Evolutionary conservation across 2,329 filamentous ascomycete species (phyloP).

Genomic region (Cladophialophora chaetospira): DNA sequence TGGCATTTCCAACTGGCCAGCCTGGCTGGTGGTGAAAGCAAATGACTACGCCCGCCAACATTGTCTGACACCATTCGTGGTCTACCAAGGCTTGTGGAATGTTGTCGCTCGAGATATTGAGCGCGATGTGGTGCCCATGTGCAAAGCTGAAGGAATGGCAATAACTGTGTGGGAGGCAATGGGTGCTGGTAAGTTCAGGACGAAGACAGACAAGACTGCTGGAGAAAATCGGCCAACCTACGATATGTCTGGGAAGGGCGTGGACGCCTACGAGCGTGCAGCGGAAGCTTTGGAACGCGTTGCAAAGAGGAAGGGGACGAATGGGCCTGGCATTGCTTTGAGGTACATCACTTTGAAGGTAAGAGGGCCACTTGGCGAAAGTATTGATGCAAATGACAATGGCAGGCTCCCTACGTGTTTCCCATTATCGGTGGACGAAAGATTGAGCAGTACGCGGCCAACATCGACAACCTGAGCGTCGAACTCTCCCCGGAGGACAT

Average conservation of each 20-base stretch:
- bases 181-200: conserved; percentile 55
- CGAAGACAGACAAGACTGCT: conserved; percentile 38
- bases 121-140: conserved; percentile 70
- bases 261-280: conserved; percentile 12
- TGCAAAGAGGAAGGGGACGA: conserved; percentile 14
- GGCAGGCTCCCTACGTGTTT: conserved; percentile 56
- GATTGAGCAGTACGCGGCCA: conserved; percentile 55
- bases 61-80: conserved; percentile 67
- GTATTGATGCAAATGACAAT: background rate
- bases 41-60: conserved; percentile 65
- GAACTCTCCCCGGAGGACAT: conserved; percentile 56
- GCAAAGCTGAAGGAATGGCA: conserved; percentile 62
- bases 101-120: conserved; percentile 66
- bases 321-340: conserved; percentile 40
- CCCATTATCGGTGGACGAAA: conserved; percentile 58
- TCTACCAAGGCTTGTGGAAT: conserved; percentile 68
- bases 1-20: conserved; percentile 42
- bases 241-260: conserved; percentile 17
- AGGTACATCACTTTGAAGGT: conserved; percentile 46
- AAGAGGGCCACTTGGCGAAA: background rate
- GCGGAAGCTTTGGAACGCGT: conserved; percentile 23
- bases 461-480: conserved; percentile 58
- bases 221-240: conserved; percentile 18
- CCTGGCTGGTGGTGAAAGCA: conserved; percentile 45
- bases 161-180: conserved; percentile 59